Conservation (phyloP, 2,329 filamentous ascomycete genomes). For the Alternaria gansuensis region DNA sequence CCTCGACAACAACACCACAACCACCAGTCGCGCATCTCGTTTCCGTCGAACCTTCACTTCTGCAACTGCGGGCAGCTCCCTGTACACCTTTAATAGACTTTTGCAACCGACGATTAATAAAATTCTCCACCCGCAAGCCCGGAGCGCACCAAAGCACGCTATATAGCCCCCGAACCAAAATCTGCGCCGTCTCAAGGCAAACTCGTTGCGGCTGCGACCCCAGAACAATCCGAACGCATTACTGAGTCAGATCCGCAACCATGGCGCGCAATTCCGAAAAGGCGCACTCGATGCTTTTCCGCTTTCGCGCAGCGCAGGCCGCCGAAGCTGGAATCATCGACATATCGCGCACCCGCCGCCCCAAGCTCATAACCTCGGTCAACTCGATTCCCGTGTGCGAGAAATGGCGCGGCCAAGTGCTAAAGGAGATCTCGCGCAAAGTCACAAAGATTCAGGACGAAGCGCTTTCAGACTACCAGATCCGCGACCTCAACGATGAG, state of each 20-base stretch:
- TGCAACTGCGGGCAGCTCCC: slow-evolving; percentile 43
- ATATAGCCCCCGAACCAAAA: slow-evolving; percentile 2
- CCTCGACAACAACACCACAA: slow-evolving; percentile 25
- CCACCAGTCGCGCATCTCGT: slow-evolving; percentile 24
- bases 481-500: slow-evolving; percentile 97
- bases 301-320: slow-evolving; percentile 97
- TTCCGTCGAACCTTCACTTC: slow-evolving; percentile 23
- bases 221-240: slow-evolving; percentile 1
- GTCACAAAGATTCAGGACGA: slow-evolving; percentile 94
- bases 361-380: slow-evolving; percentile 88
- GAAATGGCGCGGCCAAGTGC: slow-evolving; percentile 96
- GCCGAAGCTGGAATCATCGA: slow-evolving; percentile 96
- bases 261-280: slow-evolving; percentile 96
- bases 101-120: slow-evolving; percentile 20
- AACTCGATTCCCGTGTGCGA: slow-evolving; percentile 86
- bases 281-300: slow-evolving; percentile 99
- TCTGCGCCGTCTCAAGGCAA: neutral
- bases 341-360: slow-evolving; percentile 85
- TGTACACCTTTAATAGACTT: slow-evolving; percentile 29
- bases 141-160: slow-evolving; percentile 21
- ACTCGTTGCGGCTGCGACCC: neutral
- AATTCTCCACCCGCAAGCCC: slow-evolving; percentile 9
- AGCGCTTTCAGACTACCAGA: slow-evolving; percentile 93
- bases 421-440: slow-evolving; percentile 97
- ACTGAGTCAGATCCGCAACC: slow-evolving; percentile 31